Evolutionary conservation across 768 basidiomycete genomes (phyloP), one percentile per base, ranked within the genome.

Genomic region (Macrolepiota dolichaula): DNA sequence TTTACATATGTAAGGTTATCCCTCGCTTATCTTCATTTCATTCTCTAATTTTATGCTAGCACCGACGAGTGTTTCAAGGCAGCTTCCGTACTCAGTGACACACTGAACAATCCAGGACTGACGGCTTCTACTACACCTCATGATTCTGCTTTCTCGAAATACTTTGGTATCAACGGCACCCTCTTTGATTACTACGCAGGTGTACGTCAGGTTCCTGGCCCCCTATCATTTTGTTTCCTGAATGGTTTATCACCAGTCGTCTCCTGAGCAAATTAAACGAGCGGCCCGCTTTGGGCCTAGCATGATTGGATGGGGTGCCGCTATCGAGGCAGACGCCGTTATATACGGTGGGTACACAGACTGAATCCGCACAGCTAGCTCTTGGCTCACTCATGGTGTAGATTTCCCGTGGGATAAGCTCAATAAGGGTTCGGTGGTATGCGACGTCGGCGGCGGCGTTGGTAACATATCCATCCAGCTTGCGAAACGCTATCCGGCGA

Each of bases 371-470:
- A n/a, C 22, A 35, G 47, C 13, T n/a, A 42, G 4, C 42, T 36
- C 17, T 17, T 25, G 29, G 22, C 22, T 15, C 27, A 47, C n/a
- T 19, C 10, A 25, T n/a, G 11, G 19, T 42, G n/a, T 35, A 77
- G 76, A 70, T 7, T 76, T 72, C 56, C 74, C 75, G 12, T 78
- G 77, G 78, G 62, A 61, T 54, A 47, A 65, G 17, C 64, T 71
- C 11, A 60, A 51, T 4, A 63, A 46, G 35, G 72, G 70, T 11
- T 66, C 73, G 11, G 65, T 69, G 6, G 66, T 80, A 13, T 76
- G 76, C 40, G 78, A 80, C 57, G 74, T 79, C 4, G 79, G 76
- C 6, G 76, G 76, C 17, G 74, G 75, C 5, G 69, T 75, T 51
- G 79, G 79, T 0, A 68, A 71, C 55, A 69, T 76, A 17, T 67